Conservation (phyloP, 1,284 basidiomycete genomes). For the Trametes versicolor region DNA sequence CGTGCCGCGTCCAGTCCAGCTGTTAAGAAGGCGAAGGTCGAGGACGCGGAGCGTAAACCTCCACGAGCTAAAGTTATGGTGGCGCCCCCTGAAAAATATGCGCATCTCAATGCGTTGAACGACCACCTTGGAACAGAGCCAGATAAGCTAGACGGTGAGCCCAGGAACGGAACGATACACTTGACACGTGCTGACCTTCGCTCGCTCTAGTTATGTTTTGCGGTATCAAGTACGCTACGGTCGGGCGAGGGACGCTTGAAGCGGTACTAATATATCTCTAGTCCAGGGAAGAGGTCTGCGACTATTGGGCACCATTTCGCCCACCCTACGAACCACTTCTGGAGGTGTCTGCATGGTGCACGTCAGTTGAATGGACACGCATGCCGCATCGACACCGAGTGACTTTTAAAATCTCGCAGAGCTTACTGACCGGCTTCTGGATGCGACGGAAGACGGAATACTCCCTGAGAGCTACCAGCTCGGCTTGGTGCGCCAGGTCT, state of each 20-base stretch:
- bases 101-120: conserved; percentile 47
- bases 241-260: background rate
- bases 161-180: background rate
- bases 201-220: conserved; percentile 48
- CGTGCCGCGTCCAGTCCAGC: background rate
- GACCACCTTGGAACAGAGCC: conserved; percentile 50
- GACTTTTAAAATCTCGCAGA: conserved; percentile 16
- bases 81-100: conserved; percentile 46
- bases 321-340: conserved; percentile 76
- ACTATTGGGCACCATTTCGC: conserved; percentile 77
- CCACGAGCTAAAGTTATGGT: conserved; percentile 35
- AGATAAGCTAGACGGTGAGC: conserved; percentile 50
- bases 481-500: conserved; percentile 36
- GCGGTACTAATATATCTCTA: conserved; percentile 34
- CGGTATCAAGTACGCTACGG: conserved; percentile 44
- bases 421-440: conserved; percentile 36
- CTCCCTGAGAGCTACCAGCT: conserved; percentile 38
- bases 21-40: conserved; percentile 6
- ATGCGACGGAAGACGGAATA: conserved; percentile 39
- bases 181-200: no score
- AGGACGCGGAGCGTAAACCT: background rate
- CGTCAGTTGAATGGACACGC: conserved; percentile 45
- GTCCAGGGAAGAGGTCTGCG: conserved; percentile 69
- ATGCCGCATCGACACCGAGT: background rate
- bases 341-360: conserved; percentile 64